Conservation (phyloP, 1,139 yeast species). For the Tardiomyces depauwii region DNA sequence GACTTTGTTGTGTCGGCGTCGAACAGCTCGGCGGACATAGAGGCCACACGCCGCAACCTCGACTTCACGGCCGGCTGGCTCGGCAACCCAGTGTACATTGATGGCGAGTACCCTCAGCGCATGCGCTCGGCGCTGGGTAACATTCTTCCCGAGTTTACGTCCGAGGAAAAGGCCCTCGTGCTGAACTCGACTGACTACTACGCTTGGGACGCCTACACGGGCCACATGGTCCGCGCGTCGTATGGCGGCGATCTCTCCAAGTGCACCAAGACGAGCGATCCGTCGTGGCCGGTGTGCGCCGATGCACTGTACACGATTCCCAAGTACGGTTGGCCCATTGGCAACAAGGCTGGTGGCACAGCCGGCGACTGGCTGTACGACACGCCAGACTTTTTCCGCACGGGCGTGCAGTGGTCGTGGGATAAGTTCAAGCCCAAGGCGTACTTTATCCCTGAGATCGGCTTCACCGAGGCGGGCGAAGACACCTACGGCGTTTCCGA, state of each 20-base stretch:
- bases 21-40: constrained; percentile 8
- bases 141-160: constrained; percentile 19
- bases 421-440: constrained; percentile 12
- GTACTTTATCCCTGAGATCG: constrained; percentile 25
- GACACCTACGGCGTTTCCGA: constrained; percentile 20
- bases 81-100: constrained; percentile 24
- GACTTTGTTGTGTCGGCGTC: constrained; percentile 16
- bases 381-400: constrained; percentile 14
- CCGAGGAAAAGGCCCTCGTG: constrained; percentile 20
- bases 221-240: constrained; percentile 18
- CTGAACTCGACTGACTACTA: constrained; percentile 25
- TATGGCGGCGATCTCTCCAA: constrained; percentile 11
- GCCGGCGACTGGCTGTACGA: constrained; percentile 14
- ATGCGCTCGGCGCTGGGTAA: constrained; percentile 19
- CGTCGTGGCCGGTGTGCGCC: constrained; percentile 14
- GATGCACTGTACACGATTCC: constrained; percentile 10
- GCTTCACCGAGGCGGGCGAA: constrained; percentile 29
- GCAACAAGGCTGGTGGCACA: constrained; percentile 20
- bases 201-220: constrained; percentile 30
- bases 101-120: constrained; percentile 26
- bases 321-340: constrained; percentile 25
- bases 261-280: constrained; percentile 5
- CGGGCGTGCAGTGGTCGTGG: constrained; percentile 19
- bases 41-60: constrained; percentile 24
- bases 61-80: constrained; percentile 24